Evolutionary conservation across 305 asterid genomes (phyloP).

Genomic region (Coffea humblotiana): DNA sequence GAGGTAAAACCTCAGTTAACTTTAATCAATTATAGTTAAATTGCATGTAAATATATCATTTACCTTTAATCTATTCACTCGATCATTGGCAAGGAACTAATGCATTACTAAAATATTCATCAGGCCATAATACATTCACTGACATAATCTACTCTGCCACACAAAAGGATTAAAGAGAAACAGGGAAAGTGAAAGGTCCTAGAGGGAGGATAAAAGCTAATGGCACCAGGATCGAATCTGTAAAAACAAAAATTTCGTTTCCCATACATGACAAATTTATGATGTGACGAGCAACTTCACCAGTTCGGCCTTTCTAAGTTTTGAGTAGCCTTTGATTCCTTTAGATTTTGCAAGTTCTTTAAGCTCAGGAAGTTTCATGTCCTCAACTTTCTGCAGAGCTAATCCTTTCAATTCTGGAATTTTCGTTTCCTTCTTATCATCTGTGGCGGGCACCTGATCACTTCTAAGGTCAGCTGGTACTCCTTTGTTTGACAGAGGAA

Average conservation of each 20-base stretch:
- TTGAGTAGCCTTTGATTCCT: slow-evolving; percentile 75
- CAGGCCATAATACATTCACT: not conserved
- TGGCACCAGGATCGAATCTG: no score
- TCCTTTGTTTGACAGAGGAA: slow-evolving; percentile 31
- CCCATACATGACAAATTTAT: not conserved
- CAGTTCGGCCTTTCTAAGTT: slow-evolving; percentile 62
- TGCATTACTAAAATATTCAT: not conserved
- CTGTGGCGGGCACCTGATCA: slow-evolving; percentile 8
- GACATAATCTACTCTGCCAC: not conserved
- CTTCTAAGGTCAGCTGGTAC: slow-evolving; percentile 24
- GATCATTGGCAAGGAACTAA: not conserved
- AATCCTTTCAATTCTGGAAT: slow-evolving; percentile 37
- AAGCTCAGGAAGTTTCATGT: slow-evolving; percentile 59
- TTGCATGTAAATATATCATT: not conserved
- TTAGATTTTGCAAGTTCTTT: slow-evolving; percentile 65
- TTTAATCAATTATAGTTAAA: no score
- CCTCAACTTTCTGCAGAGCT: slow-evolving; percentile 34
- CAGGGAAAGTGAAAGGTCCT: not conserved
- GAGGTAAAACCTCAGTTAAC: no score
- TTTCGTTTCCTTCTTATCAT: slow-evolving; percentile 36
- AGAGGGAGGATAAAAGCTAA: not conserved
- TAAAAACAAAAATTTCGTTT: not conserved
- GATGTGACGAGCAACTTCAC: slow-evolving; percentile 47
- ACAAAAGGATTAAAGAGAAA: not conserved
- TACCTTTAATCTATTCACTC: not conserved